These are phyloP conservation scores for Hymenoscyphus linearis DNA, from an alignment of 2,329 filamentous ascomycete species.

Conservation along the genomic window DNA sequence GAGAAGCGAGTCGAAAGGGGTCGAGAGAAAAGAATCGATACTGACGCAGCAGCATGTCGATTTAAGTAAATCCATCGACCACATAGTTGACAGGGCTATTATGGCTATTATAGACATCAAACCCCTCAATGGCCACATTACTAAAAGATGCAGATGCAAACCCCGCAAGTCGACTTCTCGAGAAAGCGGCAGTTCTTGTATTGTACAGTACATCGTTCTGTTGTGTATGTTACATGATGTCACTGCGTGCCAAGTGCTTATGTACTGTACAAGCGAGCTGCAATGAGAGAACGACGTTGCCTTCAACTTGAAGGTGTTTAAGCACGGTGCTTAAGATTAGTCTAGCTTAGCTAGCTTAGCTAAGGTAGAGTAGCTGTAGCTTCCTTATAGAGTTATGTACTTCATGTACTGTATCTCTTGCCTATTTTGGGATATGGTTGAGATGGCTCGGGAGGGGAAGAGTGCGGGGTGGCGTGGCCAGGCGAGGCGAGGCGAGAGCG, in stretches of 20 bases:
- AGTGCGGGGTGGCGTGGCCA: neutral
- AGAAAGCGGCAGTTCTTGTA: neutral
- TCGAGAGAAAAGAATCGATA: neutral
- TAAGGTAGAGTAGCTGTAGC: neutral
- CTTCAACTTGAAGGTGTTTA: neutral
- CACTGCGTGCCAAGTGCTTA: neutral
- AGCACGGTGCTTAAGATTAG: too few relatives aligned
- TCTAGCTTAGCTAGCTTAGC: too few relatives aligned
- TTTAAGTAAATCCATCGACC: neutral
- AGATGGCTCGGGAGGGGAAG: neutral
- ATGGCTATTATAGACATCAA: neutral
- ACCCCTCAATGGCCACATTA: neutral
- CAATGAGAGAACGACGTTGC: neutral
- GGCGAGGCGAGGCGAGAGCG: too few relatives aligned
- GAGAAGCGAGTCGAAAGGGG: neutral
- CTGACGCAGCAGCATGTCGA: neutral
- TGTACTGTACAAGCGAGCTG: neutral
- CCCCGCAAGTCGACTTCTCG: neutral
- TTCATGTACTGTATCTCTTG: neutral
- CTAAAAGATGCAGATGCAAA: neutral
- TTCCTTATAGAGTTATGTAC: neutral
- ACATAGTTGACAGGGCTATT: neutral
- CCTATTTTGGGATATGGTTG: neutral
- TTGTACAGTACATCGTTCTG: neutral
- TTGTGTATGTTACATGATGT: neutral